Evolutionary conservation across 2,329 filamentous ascomycete genomes (phyloP), one percentile per base, ranked within the genome.

Genomic region (Claviceps spartinae): DNA sequence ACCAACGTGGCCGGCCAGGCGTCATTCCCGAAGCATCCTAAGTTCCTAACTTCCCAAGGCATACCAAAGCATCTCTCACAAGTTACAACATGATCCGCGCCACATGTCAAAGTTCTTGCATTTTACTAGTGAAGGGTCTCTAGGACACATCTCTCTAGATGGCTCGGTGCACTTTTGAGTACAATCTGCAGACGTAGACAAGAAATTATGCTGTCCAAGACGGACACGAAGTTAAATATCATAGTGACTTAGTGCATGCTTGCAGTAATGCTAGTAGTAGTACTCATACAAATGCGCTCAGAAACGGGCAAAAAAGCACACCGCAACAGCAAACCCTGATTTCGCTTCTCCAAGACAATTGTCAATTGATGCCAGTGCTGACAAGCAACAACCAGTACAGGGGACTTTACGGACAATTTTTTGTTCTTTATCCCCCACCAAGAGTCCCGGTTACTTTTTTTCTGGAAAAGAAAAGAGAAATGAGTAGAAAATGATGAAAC

Each of bases 231-330:
- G 4, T 34, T 4, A 20, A 38, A 44, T 30, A 8, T 14, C 50
- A 48, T 44, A 40, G 36, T 44, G 18, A 30, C 45, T 30, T 26
- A 48, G 38, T n/a, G 46, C 30, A 52, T 48, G 48, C 46, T 44
- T 30, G 26, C 24, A 30, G 13, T 44, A 20, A 48, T 52, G 42
- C 18, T 38, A 46, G 34, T 18, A 26, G 24, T 45, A 43, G 18
- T 50, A 38, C 16, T 46, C 18, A 50, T 50, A 50, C 49, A 50
- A 44, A 26, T 34, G 20, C 30, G 30, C 30, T 11, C 18, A 11
- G 18, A 20, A 41, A 26, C 7, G 5, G 22, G 6, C 34, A 47
- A 20, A 14, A 34, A 13, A 47, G 20, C 34, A 47, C 18, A 11
- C 13, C 6, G 18, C 30, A 36, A 18, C 36, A n/a, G 47, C 46